Conservation (phyloP, 805 yeast genomes). For the Pichia pseudocactophila region DNA sequence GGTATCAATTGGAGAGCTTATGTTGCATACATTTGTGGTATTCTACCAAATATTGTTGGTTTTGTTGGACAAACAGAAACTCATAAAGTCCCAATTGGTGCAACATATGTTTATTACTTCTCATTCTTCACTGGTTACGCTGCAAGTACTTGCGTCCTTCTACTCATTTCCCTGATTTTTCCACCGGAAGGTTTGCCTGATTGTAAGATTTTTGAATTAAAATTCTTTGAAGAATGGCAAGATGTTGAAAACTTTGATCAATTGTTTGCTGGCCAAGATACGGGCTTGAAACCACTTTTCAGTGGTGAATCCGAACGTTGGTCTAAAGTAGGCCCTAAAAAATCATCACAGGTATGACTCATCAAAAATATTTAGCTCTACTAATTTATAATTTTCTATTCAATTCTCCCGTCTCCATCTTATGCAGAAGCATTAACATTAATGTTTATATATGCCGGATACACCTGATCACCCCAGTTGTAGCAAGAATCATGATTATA, state of each 20-base stretch:
- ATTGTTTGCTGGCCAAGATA: constrained; percentile 10
- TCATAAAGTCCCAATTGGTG: constrained; percentile 66
- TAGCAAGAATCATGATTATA: too few species aligned
- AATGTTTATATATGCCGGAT: too few species aligned
- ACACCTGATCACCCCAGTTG: too few species aligned
- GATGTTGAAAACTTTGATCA: constrained; percentile 57
- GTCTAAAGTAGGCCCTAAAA: not conserved
- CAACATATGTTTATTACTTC: constrained; percentile 60
- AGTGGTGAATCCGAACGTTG: not conserved
- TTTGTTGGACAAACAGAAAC: constrained; percentile 77
- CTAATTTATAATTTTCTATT: not conserved
- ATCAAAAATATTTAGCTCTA: too few species aligned
- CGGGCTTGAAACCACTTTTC: not conserved
- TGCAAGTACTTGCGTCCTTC: constrained; percentile 47
- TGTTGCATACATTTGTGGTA: constrained; percentile 71
- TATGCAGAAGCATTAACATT: too few species aligned
- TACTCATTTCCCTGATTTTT: constrained; percentile 39
- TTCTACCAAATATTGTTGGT: constrained; percentile 78
- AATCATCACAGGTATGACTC: too few species aligned
- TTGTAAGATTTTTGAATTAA: constrained; percentile 36
- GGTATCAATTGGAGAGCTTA: constrained; percentile 84
- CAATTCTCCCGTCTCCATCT: not conserved
- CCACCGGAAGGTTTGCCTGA: constrained; percentile 42
- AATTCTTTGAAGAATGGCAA: constrained; percentile 55
- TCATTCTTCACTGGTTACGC: constrained; percentile 73